Base-by-base conservation (phyloP, 73 alveolate genomes). In the Tetrahymena thermophila region DNA sequence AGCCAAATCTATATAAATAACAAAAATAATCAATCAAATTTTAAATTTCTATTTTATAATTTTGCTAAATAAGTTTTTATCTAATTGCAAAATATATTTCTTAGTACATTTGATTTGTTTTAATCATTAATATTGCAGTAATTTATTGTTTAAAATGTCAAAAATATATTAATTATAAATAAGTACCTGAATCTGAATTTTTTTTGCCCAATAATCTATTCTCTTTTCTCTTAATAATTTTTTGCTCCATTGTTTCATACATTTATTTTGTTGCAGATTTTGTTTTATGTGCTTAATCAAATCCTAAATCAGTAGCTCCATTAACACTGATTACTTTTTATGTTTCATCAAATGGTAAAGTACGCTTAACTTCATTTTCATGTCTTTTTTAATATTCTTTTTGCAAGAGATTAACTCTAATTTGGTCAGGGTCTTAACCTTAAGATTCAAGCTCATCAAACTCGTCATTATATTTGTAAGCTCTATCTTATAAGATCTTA, bases 391-490 rank as follows among this genome's bases (percentile, higher is more conserved):
- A 1, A 43, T 85, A 95, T 35, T 95, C 97, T 56, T 95, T 93
- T 43, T 95, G 50, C 84, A 93, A 42, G 14, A 95, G 50, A 16
- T 56, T 35, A 35, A 42, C 85, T 85, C 95, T 93, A 43, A 95
- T 95, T 40, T 93, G 35, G 57, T 95, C 97, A 21, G 97, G 97
- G 42, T 95, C 97, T 85, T 95, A 94, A 25, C 97, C 97, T 85
- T 95, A 85, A 85, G 94, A 94, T 94, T 95, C 97, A 23, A 89
- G 94, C 83, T 95, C 94, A 95, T 95, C 97, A 35, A 95, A 95
- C 50, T 95, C 97, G 10, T 85, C 35, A 89, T 95, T 95, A 58
- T 95, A 95, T 85, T 95, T 95, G 21, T 95, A 50, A 3, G 97
- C 97, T 89, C 97, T 43, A 28, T 95, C 83, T 85, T 95, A 38